Percentiles rank a stretch among this genome's conserved stretches.
phyloP scores from a whole-genome alignment of 495 filamentous ascomycete genomes.

The Aspergillus campestris region DNA sequence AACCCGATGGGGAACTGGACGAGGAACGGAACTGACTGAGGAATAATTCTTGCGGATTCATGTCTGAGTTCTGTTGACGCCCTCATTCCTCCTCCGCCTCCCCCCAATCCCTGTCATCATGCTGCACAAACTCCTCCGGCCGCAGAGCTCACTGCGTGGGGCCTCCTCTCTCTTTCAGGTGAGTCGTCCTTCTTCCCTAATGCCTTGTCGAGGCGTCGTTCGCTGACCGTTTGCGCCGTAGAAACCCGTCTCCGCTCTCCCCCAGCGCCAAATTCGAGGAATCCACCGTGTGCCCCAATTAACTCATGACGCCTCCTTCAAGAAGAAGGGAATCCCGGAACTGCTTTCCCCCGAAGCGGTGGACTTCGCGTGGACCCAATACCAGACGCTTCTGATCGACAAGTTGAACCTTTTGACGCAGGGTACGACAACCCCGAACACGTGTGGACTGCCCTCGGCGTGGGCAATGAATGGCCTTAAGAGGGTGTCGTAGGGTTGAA shows the following conservation, averaged over 20 bases:
- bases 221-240: constrained; percentile 17
- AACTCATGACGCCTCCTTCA: constrained; percentile 41
- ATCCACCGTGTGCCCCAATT: constrained; percentile 54
- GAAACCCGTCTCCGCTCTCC: constrained; percentile 35
- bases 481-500: not conserved
- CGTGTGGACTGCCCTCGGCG: not conserved
- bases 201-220: not conserved
- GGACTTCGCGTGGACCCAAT: constrained; percentile 72
- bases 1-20: constrained; percentile 16
- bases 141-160: constrained; percentile 42
- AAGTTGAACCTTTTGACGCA: constrained; percentile 66
- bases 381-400: constrained; percentile 62
- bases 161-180: constrained; percentile 29
- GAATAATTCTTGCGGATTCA: constrained; percentile 32
- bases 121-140: constrained; percentile 43
- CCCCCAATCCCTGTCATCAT: constrained; percentile 30
- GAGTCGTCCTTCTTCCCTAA: constrained; percentile 3
- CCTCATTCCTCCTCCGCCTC: constrained; percentile 2
- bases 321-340: constrained; percentile 53
- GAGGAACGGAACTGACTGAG: constrained; percentile 10
- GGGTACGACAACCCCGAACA: constrained; percentile 44
- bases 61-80: constrained; percentile 5
- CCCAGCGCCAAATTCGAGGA: constrained; percentile 34
- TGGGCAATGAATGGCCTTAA: too few species aligned
- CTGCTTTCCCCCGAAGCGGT: constrained; percentile 60